Percentiles rank a stretch among this genome's conserved stretches.
These are phyloP conservation scores for Lachancea waltii DNA, from an alignment of 805 yeast species.

Conservation along the genomic window DNA sequence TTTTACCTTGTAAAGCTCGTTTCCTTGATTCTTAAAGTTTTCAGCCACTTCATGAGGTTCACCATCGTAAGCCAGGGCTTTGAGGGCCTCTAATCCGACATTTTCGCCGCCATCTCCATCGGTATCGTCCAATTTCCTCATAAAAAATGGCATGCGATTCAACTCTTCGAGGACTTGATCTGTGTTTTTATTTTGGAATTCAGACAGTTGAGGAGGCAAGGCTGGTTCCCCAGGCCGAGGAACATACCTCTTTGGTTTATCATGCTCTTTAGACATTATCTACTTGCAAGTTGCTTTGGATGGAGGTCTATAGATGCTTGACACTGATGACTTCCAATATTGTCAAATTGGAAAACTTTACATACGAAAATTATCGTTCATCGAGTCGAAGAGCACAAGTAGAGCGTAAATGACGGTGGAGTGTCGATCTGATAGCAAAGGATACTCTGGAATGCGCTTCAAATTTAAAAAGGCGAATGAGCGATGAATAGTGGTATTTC, in stretches of 20 bases:
- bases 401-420: too few species aligned
- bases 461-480: too few species aligned
- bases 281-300: too few species aligned
- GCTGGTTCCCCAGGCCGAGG: slow-evolving; percentile 58
- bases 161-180: slow-evolving; percentile 75
- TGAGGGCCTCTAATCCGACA: slow-evolving; percentile 74
- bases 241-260: slow-evolving; percentile 36
- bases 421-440: too few species aligned
- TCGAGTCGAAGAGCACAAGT: too few species aligned
- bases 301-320: too few species aligned
- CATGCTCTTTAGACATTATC: slow-evolving; percentile 1
- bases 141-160: slow-evolving; percentile 85
- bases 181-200: slow-evolving; percentile 51
- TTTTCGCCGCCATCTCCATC: slow-evolving; percentile 76
- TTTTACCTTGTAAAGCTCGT: slow-evolving; percentile 70
- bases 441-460: too few species aligned
- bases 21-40: slow-evolving; percentile 89
- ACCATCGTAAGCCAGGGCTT: slow-evolving; percentile 90
- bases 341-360: too few species aligned
- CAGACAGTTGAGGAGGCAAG: slow-evolving; percentile 77
- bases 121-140: slow-evolving; percentile 76
- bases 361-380: too few species aligned
- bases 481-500: too few species aligned
- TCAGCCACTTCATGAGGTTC: slow-evolving; percentile 88
- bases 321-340: too few species aligned